A percentile compares a stretch with the other conserved stretches of the same genome.
Evolutionary conservation across 2,329 filamentous ascomycete genomes (phyloP).

Genomic region (Daldinia eschscholtzii): DNA sequence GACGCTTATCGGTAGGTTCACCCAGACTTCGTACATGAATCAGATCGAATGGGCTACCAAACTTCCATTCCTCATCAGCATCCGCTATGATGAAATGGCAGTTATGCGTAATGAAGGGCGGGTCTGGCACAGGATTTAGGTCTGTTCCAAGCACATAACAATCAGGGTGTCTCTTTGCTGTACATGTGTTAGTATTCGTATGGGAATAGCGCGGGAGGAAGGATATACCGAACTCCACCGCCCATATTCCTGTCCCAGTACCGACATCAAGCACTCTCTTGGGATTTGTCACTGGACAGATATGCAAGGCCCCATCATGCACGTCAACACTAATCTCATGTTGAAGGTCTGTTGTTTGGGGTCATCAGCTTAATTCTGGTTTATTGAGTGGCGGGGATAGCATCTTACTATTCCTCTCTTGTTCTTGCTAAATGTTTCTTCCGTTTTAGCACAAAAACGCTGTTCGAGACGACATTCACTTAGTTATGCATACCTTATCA

Average conservation of each 20-base stretch:
- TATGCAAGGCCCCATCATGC: constrained; percentile 49
- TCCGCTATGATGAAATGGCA: constrained; percentile 51
- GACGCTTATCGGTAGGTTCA: constrained; percentile 46
- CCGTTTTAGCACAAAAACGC: constrained; percentile 6
- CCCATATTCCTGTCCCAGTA: constrained; percentile 51
- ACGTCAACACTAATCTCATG: constrained; percentile 50
- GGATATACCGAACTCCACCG: constrained; percentile 48
- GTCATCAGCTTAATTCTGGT: constrained; percentile 6
- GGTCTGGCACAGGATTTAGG: constrained; percentile 49
- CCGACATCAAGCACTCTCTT: constrained; percentile 50
- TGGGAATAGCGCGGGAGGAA: constrained; percentile 1
- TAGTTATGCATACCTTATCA: constrained; percentile 40
- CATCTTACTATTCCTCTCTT: constrained; percentile 9
- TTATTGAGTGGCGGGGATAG: background rate
- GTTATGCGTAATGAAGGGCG: constrained; percentile 47
- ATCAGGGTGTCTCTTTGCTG: constrained; percentile 43
- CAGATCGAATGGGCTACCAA: constrained; percentile 49
- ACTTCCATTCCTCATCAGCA: constrained; percentile 48
- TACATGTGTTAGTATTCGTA: background rate
- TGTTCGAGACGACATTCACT: background rate
- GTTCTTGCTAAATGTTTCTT: background rate
- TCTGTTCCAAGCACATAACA: constrained; percentile 51
- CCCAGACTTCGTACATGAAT: constrained; percentile 53
- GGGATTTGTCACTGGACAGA: constrained; percentile 47
- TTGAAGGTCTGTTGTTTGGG: constrained; percentile 43